Percentiles rank a stretch among this genome's conserved stretches.
Evolutionary conservation across 2,329 filamentous ascomycete genomes (phyloP).

Genomic region (Colletotrichum sp.): DNA sequence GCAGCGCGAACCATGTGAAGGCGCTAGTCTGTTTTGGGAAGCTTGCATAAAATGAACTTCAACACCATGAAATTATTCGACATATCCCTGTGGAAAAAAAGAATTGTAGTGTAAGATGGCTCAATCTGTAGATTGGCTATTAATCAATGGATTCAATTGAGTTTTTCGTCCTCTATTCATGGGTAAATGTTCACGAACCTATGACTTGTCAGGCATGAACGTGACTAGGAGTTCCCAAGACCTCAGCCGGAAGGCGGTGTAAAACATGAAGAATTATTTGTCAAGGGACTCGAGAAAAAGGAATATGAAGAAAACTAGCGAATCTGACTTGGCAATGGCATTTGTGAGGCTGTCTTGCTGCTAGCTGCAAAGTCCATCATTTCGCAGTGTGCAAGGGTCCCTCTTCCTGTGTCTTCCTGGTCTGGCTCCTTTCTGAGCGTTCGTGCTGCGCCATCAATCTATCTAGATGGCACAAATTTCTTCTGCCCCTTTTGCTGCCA

Average conservation of each 20-base stretch:
- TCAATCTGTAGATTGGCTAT: not conserved
- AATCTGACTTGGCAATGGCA: not conserved
- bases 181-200: not conserved
- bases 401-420: not conserved
- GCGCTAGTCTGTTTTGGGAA: slow-evolving; percentile 14
- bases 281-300: not conserved
- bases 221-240: not conserved
- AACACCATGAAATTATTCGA: not conserved
- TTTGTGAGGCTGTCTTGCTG: not conserved
- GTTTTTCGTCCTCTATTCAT: not conserved
- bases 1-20: slow-evolving; percentile 7
- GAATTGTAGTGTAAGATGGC: not conserved
- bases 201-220: not conserved
- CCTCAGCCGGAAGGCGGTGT: not conserved
- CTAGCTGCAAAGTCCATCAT: not conserved
- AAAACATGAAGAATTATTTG: not conserved
- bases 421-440: not conserved
- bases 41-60: not conserved
- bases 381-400: not conserved
- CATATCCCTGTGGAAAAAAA: not conserved
- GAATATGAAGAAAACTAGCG: not conserved
- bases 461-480: not conserved
- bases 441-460: not conserved
- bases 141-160: not conserved
- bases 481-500: not conserved